Conservation (phyloP, 176 grass and related monocot genomes). For the Phyllostachys edulis region DNA sequence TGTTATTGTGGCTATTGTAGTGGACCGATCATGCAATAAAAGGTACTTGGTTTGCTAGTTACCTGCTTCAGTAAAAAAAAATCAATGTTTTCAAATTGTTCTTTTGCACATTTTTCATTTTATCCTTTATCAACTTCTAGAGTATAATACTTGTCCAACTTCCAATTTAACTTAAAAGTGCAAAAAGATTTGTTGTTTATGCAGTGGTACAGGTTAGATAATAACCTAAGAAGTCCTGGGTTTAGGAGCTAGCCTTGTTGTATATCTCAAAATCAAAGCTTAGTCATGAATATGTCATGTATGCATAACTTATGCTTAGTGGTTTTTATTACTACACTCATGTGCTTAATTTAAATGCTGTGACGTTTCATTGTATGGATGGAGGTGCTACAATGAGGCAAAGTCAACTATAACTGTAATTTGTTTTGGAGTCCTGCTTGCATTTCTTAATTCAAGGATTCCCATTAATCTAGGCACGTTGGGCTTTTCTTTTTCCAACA, state of each 20-base stretch:
- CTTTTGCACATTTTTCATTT: not conserved
- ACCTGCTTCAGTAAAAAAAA: too few species aligned
- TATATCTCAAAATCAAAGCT: not conserved
- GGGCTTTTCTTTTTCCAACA: not conserved
- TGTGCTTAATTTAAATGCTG: slow-evolving; percentile 17
- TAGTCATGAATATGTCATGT: not conserved
- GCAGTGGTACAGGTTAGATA: not conserved
- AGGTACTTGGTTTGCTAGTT: slow-evolving; percentile 45
- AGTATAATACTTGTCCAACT: not conserved
- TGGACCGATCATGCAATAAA: slow-evolving; percentile 11
- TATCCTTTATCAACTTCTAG: not conserved
- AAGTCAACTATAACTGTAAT: not conserved
- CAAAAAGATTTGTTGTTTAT: not conserved
- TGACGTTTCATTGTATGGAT: not conserved
- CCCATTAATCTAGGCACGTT: not conserved
- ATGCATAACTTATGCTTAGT: not conserved
- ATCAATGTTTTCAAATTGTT: not conserved
- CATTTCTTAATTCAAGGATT: not conserved
- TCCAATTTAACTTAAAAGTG: not conserved
- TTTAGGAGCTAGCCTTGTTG: not conserved
- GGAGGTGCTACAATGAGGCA: not conserved
- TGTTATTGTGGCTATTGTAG: slow-evolving; percentile 41
- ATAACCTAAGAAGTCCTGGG: not conserved
- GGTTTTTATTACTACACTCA: not conserved
- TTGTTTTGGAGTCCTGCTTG: not conserved